These are phyloP conservation scores for Penstemon barbatus DNA, from an alignment of 257 asterid genomes.

Conservation along the genomic window DNA sequence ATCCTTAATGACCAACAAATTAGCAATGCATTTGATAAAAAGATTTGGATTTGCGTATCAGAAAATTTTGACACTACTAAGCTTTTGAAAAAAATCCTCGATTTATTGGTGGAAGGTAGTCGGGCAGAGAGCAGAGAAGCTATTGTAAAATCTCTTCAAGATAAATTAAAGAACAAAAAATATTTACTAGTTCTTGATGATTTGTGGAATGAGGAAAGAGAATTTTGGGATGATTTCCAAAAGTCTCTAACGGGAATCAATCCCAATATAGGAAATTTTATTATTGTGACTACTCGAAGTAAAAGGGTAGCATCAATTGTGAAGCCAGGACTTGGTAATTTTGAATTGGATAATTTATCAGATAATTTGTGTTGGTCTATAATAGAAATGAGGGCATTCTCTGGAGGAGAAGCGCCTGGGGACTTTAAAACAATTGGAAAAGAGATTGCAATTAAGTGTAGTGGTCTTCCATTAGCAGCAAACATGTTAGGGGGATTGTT, in stretches of 20 bases:
- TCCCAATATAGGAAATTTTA: constrained; percentile 2
- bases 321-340: background rate
- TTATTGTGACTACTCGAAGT: constrained; percentile 21
- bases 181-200: constrained; percentile 24
- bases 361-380: constrained; percentile 11
- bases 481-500: constrained; percentile 17
- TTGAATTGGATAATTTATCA: background rate
- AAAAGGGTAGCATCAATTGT: constrained; percentile 18
- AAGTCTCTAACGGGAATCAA: constrained; percentile 1
- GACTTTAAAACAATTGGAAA: background rate
- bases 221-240: constrained; percentile 23
- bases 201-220: constrained; percentile 28
- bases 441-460: background rate
- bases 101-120: too few relatives aligned
- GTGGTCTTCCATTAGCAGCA: constrained; percentile 20
- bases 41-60: too few relatives aligned
- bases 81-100: too few relatives aligned
- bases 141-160: too few relatives aligned
- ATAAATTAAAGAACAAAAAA: too few relatives aligned
- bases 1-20: too few relatives aligned
- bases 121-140: too few relatives aligned
- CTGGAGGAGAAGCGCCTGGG: background rate
- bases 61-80: too few relatives aligned
- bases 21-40: too few relatives aligned
- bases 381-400: background rate